phyloP scores from a whole-genome alignment of 345 rosid genomes.

The Abelmoschus esculentus region DNA sequence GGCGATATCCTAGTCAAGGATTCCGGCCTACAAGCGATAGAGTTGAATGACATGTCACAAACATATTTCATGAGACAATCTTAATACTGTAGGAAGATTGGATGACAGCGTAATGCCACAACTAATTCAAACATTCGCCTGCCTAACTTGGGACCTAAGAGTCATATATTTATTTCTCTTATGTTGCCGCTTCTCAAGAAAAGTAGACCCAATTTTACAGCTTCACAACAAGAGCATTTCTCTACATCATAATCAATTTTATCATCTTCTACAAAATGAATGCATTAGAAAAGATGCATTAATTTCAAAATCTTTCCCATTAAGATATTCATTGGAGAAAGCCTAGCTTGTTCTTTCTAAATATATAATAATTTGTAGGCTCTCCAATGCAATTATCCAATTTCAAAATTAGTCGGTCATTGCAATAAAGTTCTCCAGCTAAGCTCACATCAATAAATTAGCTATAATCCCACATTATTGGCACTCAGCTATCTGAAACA shows the following conservation, averaged over 20 bases:
- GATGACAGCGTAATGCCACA: not conserved
- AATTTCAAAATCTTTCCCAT: not conserved
- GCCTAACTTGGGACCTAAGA: not conserved
- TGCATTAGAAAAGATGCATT: not conserved
- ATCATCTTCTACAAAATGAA: not conserved
- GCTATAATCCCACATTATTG: not conserved
- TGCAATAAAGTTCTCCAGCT: not conserved
- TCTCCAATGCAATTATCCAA: not conserved
- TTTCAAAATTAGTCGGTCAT: not conserved
- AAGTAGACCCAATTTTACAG: too few relatives aligned
- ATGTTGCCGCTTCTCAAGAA: not conserved
- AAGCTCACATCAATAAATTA: not conserved
- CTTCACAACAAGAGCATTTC: not conserved
- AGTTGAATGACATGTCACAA: not conserved
- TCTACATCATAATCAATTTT: not conserved
- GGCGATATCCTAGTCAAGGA: not conserved
- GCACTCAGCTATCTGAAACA: not conserved
- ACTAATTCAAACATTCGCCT: not conserved
- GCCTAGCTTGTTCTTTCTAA: not conserved
- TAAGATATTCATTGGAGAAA: not conserved
- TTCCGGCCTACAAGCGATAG: not conserved
- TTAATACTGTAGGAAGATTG: not conserved
- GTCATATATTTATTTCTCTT: not conserved
- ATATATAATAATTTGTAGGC: not conserved
- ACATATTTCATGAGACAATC: not conserved